Evolutionary conservation across 2,329 filamentous ascomycete species (phyloP).

Genomic region (Onygenales sp.): DNA sequence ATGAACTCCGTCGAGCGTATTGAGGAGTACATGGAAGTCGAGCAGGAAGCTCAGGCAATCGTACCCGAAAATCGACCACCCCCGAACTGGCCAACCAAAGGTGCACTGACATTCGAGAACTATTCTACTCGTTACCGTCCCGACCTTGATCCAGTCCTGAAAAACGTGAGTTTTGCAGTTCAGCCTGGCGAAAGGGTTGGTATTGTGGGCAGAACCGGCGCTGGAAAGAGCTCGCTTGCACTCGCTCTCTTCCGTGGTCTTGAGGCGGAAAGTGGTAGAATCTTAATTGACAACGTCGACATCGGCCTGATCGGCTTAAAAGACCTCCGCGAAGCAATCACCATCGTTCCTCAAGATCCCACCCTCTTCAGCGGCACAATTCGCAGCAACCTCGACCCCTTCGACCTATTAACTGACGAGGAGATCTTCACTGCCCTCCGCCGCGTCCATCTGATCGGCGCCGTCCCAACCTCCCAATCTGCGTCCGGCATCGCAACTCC

Average conservation of each 20-base stretch:
- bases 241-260: slow-evolving; percentile 87
- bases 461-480: slow-evolving; percentile 20
- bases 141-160: slow-evolving; percentile 80
- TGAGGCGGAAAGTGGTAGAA: slow-evolving; percentile 82
- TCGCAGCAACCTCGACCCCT: slow-evolving; percentile 86
- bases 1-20: slow-evolving; percentile 99
- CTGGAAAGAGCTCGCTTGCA: slow-evolving; percentile 91
- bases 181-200: slow-evolving; percentile 83
- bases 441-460: slow-evolving; percentile 71
- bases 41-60: slow-evolving; percentile 76
- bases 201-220: slow-evolving; percentile 89
- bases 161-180: slow-evolving; percentile 77
- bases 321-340: slow-evolving; percentile 85
- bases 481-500: slow-evolving; percentile 14
- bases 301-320: slow-evolving; percentile 84
- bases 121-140: slow-evolving; percentile 84
- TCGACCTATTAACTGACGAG: slow-evolving; percentile 77
- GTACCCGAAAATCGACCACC: slow-evolving; percentile 70
- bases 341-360: slow-evolving; percentile 91
- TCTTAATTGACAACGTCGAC: slow-evolving; percentile 84
- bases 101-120: slow-evolving; percentile 74
- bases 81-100: slow-evolving; percentile 73
- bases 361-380: slow-evolving; percentile 91
- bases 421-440: slow-evolving; percentile 80
- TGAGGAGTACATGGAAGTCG: slow-evolving; percentile 93